phyloP scores from a whole-genome alignment of 2,329 filamentous ascomycete species.

The Clarireedia hainanense region DNA sequence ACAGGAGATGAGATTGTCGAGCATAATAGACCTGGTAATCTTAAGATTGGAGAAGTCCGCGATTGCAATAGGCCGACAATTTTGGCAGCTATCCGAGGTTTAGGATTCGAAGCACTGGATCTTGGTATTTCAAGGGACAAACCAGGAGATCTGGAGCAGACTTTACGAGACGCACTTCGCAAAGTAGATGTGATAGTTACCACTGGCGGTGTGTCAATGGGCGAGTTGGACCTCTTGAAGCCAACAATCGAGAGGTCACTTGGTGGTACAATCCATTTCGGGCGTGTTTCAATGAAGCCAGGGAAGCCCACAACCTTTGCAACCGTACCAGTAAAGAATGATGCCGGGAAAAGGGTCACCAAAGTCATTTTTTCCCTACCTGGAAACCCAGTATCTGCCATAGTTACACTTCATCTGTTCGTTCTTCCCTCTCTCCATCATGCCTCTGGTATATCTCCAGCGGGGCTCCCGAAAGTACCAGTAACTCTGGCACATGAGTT shows the following conservation, averaged over 20 bases:
- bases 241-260: slow-evolving; percentile 87
- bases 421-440: slow-evolving; percentile 81
- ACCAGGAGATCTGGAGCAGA: slow-evolving; percentile 65
- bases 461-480: slow-evolving; percentile 63
- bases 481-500: slow-evolving; percentile 69
- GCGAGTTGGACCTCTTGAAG: slow-evolving; percentile 92
- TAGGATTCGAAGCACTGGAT: slow-evolving; percentile 74
- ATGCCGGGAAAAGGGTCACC: slow-evolving; percentile 46
- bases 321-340: slow-evolving; percentile 64
- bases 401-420: slow-evolving; percentile 92
- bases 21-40: slow-evolving; percentile 52
- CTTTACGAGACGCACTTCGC: slow-evolving; percentile 66
- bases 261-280: slow-evolving; percentile 91
- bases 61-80: slow-evolving; percentile 90
- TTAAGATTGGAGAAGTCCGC: slow-evolving; percentile 76
- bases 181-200: slow-evolving; percentile 79
- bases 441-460: slow-evolving; percentile 58
- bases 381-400: slow-evolving; percentile 86
- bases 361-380: slow-evolving; percentile 85
- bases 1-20: slow-evolving; percentile 92
- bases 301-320: slow-evolving; percentile 97
- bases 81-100: slow-evolving; percentile 65
- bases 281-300: slow-evolving; percentile 94
- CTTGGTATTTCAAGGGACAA: slow-evolving; percentile 77
- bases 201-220: slow-evolving; percentile 94